Evolutionary conservation across 306 rosid genomes (phyloP), one percentile per base, ranked within the genome.

Genomic region (Vigna radiata): DNA sequence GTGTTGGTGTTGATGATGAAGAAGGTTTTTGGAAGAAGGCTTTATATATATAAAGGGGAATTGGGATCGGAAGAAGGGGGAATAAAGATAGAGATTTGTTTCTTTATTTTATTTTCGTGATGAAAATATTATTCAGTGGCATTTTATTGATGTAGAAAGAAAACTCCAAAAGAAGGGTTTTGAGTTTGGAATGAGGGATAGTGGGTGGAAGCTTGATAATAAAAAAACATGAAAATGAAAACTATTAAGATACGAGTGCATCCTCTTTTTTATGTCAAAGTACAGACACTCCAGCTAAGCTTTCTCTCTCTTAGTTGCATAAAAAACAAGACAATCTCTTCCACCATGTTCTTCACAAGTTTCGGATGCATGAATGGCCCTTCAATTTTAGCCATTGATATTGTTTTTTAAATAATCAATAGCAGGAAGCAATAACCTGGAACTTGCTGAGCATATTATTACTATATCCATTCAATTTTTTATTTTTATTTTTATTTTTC

Each of bases 221-320:
- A 37, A 76, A 80, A 58, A 48, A 76, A 37, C 27, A 2, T 0
- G 37, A 37, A 81, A 55, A 80, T 31, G 27, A 16, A 68, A 74
- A 76, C 9, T 62, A 44, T 31, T 8, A 72, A 83, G 79, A 87
- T 85, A 82, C 50, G 83, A 54, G 82, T 89, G 89, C 63, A 76
- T 70, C 76, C 86, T 78, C 66, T 48, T 80, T 83, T 64, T 31
- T 84, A 74, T 79, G 83, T 67, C 82, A 81, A 83, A 78, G 90
- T 81, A 85, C 94, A 81, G 82, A 81, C 81, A 79, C 27, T 33
- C 84, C 96, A 91, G 93, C 96, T 89, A 72, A 86, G 81, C 87
- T 64, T 47, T 78, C 54, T 52, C 53, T 68, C 49, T 39, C 18
- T 78, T 5, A 59, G 74, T 84, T 80, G 25, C 82, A 83, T 85